Percentiles rank a stretch among this genome's conserved stretches.
Evolutionary conservation across 495 filamentous ascomycete genomes (phyloP).

Genomic region (Tuber magnatum): DNA sequence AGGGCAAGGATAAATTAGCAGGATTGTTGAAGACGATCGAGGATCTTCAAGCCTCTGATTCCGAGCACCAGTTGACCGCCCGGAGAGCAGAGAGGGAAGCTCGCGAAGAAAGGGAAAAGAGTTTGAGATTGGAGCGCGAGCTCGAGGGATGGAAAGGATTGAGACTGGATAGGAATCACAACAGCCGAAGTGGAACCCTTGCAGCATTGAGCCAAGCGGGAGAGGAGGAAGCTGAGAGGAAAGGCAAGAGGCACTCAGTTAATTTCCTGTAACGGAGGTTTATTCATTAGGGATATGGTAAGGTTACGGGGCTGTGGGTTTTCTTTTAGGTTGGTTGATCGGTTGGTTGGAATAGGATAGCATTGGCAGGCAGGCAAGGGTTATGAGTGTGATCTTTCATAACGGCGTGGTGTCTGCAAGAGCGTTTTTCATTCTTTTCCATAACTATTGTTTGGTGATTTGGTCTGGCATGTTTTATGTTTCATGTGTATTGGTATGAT

Average conservation of each 20-base stretch:
- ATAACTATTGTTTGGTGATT: background rate
- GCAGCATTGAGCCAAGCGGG: constrained; percentile 37
- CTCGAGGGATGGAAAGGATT: constrained; percentile 76
- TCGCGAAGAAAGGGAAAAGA: constrained; percentile 80
- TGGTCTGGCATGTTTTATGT: background rate
- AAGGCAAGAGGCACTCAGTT: constrained; percentile 38
- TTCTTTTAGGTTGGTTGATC: constrained; percentile 10
- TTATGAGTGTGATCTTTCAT: constrained; percentile 18
- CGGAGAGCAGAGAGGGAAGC: constrained; percentile 84
- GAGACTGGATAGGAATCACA: constrained; percentile 52
- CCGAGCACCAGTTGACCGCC: constrained; percentile 65
- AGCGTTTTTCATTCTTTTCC: constrained; percentile 18
- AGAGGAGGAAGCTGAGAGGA: constrained; percentile 28
- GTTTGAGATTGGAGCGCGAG: constrained; percentile 75
- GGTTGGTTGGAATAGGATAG: constrained; percentile 8
- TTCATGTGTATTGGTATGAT: background rate
- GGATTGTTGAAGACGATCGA: constrained; percentile 84
- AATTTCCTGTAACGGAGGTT: constrained; percentile 35
- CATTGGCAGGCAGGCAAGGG: constrained; percentile 6
- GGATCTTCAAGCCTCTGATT: constrained; percentile 81
- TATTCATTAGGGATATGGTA: background rate
- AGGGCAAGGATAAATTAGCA: constrained; percentile 80
- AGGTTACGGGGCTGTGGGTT: background rate
- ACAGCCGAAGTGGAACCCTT: constrained; percentile 30
- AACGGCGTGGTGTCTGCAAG: constrained; percentile 16